Base-by-base conservation (phyloP, 2,329 filamentous ascomycete species). In the Calonectria henricotiae region DNA sequence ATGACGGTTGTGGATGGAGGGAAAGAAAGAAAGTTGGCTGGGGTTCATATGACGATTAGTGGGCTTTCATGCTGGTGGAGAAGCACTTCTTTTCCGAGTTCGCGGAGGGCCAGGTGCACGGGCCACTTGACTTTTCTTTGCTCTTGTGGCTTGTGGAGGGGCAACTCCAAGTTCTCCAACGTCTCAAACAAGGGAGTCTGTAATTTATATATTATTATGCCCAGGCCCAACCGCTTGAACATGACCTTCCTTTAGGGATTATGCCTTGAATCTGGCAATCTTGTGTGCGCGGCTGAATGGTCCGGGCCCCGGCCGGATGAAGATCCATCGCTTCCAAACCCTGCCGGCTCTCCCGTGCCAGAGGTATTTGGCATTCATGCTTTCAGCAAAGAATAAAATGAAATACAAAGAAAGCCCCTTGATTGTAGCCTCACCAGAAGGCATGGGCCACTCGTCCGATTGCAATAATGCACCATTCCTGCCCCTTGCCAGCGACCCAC, bases 1-100 rank as follows among this genome's bases (percentile, higher is more conserved):
- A 79, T 88, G 80, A 51, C 63, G 47, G 63, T 62, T 70, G 47
- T 58, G 58, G 72, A 69, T 77, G 73, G 68, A 69, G 70, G 73
- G 72, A 68, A 60, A 68, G 66, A 65, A 72, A 75, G 71, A 76
- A 73, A 71, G 71, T 71, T 72, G 64, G 75, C 73, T 73, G 77
- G 65, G 64, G 69, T 72, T 67, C 72, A 74, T 77, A 79, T 80
- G 78, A 79, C 77, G 75, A 69, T 77, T 66, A 66, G 74, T 71
- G 62, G 71, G 73, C 73, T 71, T 76, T 78, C 69, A 77, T 75
- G 74, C 66, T 62, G 68, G 74, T 78, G 76, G 76, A 71, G 76
- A 78, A 73, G 71, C 65, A 72, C 69, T 72, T 74, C 73, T 76
- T 30, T 74, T 69, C 73, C 76, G 72, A 75, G 71, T 74, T 72